These are phyloP conservation scores for Claviceps paspali DNA, from an alignment of 2,329 filamentous ascomycete genomes.

Conservation along the genomic window DNA sequence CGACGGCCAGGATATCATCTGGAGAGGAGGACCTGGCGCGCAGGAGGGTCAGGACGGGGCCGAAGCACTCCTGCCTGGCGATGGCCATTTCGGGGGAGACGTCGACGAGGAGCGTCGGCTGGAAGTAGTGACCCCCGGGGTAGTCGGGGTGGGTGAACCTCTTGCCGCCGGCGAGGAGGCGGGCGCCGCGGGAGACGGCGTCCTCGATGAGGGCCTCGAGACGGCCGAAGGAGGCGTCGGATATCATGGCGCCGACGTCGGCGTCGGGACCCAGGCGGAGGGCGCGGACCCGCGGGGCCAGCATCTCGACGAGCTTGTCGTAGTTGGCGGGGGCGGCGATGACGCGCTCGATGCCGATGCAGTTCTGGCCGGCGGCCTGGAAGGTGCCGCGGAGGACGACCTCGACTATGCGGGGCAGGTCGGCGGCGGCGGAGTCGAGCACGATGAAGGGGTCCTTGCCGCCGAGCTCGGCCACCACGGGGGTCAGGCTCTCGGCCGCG, in stretches of 20 bases:
- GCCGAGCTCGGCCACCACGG: constrained; percentile 79
- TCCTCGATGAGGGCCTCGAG: constrained; percentile 65
- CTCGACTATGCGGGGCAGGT: constrained; percentile 59
- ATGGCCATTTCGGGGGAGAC: constrained; percentile 77
- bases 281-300: constrained; percentile 58
- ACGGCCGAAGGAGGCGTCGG: constrained; percentile 54
- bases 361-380: constrained; percentile 93
- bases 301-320: constrained; percentile 50
- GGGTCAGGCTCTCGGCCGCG: constrained; percentile 73
- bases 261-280: constrained; percentile 63
- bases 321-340: constrained; percentile 62
- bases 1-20: constrained; percentile 53
- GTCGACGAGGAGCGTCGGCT: constrained; percentile 78
- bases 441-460: constrained; percentile 90
- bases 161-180: constrained; percentile 65
- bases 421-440: constrained; percentile 55
- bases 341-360: constrained; percentile 90
- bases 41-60: constrained; percentile 78
- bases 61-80: constrained; percentile 84
- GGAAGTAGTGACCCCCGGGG: constrained; percentile 77
- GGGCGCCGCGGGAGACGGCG: constrained; percentile 65
- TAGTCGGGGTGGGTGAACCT: constrained; percentile 57
- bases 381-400: constrained; percentile 86
- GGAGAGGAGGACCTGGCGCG: constrained; percentile 46
- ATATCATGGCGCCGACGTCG: constrained; percentile 86